A percentile compares a stretch with the other conserved stretches of the same genome.
phyloP scores from a whole-genome alignment of 441 rosid genomes.

The Hypseocharis bilobata region DNA sequence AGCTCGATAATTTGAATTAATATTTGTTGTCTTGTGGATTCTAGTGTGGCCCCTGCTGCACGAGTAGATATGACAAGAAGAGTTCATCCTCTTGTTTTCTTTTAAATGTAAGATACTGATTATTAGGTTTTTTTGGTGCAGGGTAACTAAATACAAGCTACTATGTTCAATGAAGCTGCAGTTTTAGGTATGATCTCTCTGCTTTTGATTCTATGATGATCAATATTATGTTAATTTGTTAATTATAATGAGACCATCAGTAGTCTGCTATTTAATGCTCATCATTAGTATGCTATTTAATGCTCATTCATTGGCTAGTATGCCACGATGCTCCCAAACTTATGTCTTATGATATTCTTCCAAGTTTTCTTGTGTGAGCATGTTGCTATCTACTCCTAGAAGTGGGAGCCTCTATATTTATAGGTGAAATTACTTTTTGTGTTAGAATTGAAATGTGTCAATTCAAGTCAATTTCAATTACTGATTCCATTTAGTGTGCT shows the following conservation, averaged over 20 bases:
- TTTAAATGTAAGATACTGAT: no score
- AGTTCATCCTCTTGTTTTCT: slow-evolving; percentile 80
- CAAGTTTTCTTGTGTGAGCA: background rate
- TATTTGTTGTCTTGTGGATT: background rate
- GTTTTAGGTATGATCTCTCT: no score
- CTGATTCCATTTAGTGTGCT: background rate
- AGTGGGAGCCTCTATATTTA: background rate
- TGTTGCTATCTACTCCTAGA: background rate
- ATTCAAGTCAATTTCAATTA: background rate
- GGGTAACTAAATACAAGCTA: slow-evolving; percentile 93
- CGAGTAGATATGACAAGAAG: slow-evolving; percentile 83
- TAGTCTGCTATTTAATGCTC: no score
- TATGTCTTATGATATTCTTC: background rate
- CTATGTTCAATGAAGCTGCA: slow-evolving; percentile 94
- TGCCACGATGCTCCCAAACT: background rate
- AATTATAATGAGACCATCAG: no score
- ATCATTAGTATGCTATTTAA: background rate
- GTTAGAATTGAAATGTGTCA: background rate
- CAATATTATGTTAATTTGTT: no score
- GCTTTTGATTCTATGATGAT: no score
- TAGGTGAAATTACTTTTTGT: background rate
- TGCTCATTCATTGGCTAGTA: background rate
- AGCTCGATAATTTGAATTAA: background rate
- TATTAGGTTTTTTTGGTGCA: slow-evolving; percentile 16
- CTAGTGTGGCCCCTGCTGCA: slow-evolving; percentile 73